These are phyloP conservation scores for Cercophora scortea DNA, from an alignment of 495 filamentous ascomycete species.

Conservation along the genomic window DNA sequence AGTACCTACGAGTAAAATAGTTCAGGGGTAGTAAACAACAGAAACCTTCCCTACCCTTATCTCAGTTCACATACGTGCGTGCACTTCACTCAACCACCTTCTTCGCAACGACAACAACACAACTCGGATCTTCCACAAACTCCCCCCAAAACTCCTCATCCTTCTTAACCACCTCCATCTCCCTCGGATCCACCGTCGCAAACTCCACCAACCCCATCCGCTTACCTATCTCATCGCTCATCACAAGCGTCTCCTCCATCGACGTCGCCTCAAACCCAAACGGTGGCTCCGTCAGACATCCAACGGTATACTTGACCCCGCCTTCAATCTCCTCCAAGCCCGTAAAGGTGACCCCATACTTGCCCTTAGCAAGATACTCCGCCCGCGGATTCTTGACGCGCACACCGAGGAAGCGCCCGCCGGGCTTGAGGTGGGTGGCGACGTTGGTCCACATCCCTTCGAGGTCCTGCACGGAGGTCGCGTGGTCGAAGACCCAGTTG, in stretches of 20 bases:
- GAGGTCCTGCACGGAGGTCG: constrained; percentile 9
- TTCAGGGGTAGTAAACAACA: too few species aligned
- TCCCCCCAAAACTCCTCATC: constrained; percentile 19
- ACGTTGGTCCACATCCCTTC: constrained; percentile 25
- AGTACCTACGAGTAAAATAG: too few species aligned
- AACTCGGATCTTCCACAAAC: constrained; percentile 14
- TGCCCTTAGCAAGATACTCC: constrained; percentile 1
- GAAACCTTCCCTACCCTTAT: too few species aligned
- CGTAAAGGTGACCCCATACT: constrained; percentile 13
- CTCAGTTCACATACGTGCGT: too few species aligned
- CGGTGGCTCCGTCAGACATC: constrained; percentile 1
- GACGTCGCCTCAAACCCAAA: constrained; percentile 10
- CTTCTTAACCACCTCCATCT: constrained; percentile 9
- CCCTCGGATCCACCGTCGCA: constrained; percentile 11
- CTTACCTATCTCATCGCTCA: constrained; percentile 11
- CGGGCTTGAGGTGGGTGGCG: constrained; percentile 15
- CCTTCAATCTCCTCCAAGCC: constrained; percentile 13
- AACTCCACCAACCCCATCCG: constrained; percentile 12
- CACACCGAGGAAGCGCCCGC: constrained; percentile 18
- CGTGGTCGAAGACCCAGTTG: constrained; percentile 24
- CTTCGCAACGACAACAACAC: constrained; percentile 8
- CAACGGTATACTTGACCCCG: constrained; percentile 9
- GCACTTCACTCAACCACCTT: too few species aligned
- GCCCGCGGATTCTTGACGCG: constrained; percentile 5
- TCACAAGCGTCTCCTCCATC: neutral